Evolutionary conservation across 805 yeast species (phyloP).

Genomic region (Zygosaccharomyces lentus): DNA sequence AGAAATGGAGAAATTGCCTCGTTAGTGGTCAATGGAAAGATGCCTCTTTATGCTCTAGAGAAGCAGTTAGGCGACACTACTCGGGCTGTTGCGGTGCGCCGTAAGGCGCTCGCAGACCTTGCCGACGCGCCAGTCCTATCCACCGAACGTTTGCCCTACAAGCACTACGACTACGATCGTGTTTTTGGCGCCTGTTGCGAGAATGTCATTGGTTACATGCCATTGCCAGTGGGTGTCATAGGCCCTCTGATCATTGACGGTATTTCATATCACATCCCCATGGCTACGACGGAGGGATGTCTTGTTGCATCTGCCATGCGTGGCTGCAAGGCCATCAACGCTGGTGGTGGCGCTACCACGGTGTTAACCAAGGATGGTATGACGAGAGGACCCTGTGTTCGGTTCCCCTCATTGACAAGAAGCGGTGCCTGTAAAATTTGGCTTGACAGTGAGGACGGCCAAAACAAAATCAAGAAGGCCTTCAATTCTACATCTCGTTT

Average conservation of each 20-base stretch:
- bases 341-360: conserved; percentile 94
- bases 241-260: conserved; percentile 95
- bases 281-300: conserved; percentile 99
- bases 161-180: conserved; percentile 84
- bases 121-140: conserved; percentile 80
- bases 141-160: conserved; percentile 69
- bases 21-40: conserved; percentile 67
- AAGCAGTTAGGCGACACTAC: conserved; percentile 83
- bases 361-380: conserved; percentile 94
- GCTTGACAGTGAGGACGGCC: conserved; percentile 96
- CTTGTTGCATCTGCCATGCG: conserved; percentile 98
- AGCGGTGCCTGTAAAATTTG: conserved; percentile 94
- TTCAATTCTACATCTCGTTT: conserved; percentile 96
- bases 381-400: conserved; percentile 99
- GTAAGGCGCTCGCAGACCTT: conserved; percentile 81
- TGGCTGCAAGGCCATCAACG: conserved; percentile 96
- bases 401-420: conserved; percentile 74
- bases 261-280: conserved; percentile 83
- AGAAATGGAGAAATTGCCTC: conserved; percentile 68
- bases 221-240: conserved; percentile 95
- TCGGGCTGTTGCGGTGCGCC: conserved; percentile 90
- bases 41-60: conserved; percentile 92
- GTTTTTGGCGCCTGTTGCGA: conserved; percentile 99
- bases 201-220: conserved; percentile 94
- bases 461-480: conserved; percentile 71